Evolutionary conservation across 345 rosid species (phyloP).

Genomic region (Eucalyptus guilfoylei): DNA sequence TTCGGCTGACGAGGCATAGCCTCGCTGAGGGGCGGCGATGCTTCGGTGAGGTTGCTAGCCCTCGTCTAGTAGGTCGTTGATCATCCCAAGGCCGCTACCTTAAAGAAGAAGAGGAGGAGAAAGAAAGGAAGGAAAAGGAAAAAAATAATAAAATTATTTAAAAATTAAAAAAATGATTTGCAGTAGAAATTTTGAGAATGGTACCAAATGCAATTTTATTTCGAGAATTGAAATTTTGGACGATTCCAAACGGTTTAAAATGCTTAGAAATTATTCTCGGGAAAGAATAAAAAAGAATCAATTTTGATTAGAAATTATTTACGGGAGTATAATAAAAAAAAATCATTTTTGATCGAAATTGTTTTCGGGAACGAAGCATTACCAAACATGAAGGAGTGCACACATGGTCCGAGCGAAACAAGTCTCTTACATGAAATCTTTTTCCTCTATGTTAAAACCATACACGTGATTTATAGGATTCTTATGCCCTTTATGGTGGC

Average conservation of each 20-base stretch:
- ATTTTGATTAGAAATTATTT: accelerated
- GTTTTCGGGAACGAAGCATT: accelerated
- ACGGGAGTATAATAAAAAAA: not conserved
- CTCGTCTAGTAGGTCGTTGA: accelerated
- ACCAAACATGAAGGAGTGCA: not conserved
- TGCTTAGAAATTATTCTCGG: accelerated
- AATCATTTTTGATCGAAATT: not conserved
- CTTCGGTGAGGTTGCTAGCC: accelerated
- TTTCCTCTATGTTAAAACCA: not conserved
- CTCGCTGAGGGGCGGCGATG: accelerated
- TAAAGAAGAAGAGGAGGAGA: too few species aligned
- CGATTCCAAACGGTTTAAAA: accelerated
- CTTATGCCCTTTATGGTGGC: not conserved
- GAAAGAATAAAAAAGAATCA: accelerated
- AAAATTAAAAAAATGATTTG: too few species aligned
- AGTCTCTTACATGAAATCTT: not conserved
- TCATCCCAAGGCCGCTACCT: too few species aligned
- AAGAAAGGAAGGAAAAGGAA: too few species aligned
- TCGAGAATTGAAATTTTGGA: accelerated
- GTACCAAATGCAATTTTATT: accelerated
- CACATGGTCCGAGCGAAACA: not conserved
- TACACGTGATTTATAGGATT: not conserved
- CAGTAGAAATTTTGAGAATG: accelerated
- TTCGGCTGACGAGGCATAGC: accelerated
- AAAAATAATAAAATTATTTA: too few species aligned